Evolutionary conservation across 108 stramenopile species (phyloP).

Genomic region (Poteriospumella lacustris): DNA sequence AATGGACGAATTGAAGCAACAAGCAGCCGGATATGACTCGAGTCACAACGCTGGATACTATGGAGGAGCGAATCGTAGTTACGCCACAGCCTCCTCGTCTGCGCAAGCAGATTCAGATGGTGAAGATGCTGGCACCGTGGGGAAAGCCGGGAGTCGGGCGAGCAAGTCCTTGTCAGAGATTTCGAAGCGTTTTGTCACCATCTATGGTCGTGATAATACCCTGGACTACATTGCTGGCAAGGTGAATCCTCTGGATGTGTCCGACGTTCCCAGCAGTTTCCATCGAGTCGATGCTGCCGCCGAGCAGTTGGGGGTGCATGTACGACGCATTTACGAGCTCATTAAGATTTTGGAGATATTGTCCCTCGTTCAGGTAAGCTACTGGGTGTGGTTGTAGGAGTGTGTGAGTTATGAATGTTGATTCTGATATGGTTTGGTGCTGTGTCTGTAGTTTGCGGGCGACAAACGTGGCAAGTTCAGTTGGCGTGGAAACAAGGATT

Average conservation of each 20-base stretch:
- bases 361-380: neutral
- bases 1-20: too few species aligned
- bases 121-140: too few species aligned
- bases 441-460: neutral
- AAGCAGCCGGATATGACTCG: too few species aligned
- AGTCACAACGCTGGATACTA: too few species aligned
- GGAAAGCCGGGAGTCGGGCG: neutral
- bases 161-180: neutral
- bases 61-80: too few species aligned
- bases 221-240: neutral
- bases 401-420: neutral
- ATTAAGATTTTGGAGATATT: constrained; percentile 22
- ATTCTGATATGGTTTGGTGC: neutral
- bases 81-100: too few species aligned
- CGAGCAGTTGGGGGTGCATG: neutral
- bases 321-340: neutral
- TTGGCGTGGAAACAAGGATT: constrained; percentile 10
- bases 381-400: too few species aligned
- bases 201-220: neutral
- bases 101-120: too few species aligned
- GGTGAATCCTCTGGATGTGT: neutral
- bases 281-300: neutral
- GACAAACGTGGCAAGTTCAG: neutral
- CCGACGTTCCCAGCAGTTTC: neutral
- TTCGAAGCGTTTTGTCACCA: neutral